phyloP scores from a whole-genome alignment of 2,329 filamentous ascomycete species.

The Scytalidium sp. region DNA sequence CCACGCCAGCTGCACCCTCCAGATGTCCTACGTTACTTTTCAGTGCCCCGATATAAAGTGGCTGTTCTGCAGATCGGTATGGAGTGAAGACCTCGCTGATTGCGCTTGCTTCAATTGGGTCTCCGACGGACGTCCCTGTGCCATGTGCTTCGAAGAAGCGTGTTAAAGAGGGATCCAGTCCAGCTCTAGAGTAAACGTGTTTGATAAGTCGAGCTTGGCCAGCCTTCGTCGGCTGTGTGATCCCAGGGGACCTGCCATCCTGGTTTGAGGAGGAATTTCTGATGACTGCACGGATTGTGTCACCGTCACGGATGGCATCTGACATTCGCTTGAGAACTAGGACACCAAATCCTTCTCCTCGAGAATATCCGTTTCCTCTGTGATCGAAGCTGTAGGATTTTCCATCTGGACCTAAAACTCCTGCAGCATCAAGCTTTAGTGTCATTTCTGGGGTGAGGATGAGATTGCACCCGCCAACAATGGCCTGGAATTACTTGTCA shows the following conservation, averaged over 20 bases:
- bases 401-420: conserved; percentile 40
- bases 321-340: conserved; percentile 56
- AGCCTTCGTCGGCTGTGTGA: conserved; percentile 48
- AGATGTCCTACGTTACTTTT: conserved; percentile 40
- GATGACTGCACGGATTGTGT: conserved; percentile 54
- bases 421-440: background rate
- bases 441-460: conserved; percentile 6
- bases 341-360: conserved; percentile 59
- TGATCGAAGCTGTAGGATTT: conserved; percentile 49
- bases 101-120: conserved; percentile 7
- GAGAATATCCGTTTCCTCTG: conserved; percentile 59
- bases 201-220: conserved; percentile 31
- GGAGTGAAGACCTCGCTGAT: conserved; percentile 1
- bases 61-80: background rate
- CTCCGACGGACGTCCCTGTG: conserved; percentile 8
- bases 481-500: conserved; percentile 1
- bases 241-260: conserved; percentile 57
- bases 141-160: conserved; percentile 6
- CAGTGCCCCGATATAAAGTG: conserved; percentile 19
- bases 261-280: conserved; percentile 46
- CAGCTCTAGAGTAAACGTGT: conserved; percentile 1
- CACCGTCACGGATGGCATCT: conserved; percentile 55
- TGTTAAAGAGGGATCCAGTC: conserved; percentile 1
- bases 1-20: conserved; percentile 40
- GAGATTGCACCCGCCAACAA: conserved; percentile 8